Evolutionary conservation across 2,329 filamentous ascomycete species (phyloP), one percentile per base, ranked within the genome.

Genomic region (Mariannaea sp.): DNA sequence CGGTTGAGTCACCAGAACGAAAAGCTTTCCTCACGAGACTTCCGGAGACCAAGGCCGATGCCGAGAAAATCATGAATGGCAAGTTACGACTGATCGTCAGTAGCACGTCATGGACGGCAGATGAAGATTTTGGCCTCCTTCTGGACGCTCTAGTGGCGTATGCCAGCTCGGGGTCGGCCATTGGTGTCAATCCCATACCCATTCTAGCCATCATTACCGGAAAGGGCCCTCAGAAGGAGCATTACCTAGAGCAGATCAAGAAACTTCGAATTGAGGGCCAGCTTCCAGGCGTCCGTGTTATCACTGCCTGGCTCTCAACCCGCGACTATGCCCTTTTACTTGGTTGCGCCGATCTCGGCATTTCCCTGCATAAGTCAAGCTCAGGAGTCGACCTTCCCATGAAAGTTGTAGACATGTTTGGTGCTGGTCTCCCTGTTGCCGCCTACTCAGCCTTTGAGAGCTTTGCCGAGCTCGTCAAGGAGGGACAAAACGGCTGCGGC

Each of bases 371-470:
- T 75, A 96, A 85, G 60, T 97, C 92, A 12, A 95, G 89, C 61
- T 96, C 91, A 2, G 94, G 94, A 1, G 92, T 99, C 0, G 94
- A 99, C 72, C 77, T 99, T 16, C 94, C 94, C 0, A 99, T 99
- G 94, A 99, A 99, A 74, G 92, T 99, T 1, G 92, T 99, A 12
- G 94, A 99, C 70, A 97, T 99, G 92, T 97, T 99, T 70, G 94
- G 94, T 2, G 89, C 92, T 0, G 94, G 93, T 0, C 76, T 99
- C 22, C 94, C 94, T 0, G 94, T 99, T 0, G 86, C 88, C 0
- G 93, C 92, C 4, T 97, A 94, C 80, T 84, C 83, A 20, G 81
- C 82, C 2, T 99, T 96, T 67, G 86, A 92, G 68, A 93, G 92
- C 57, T 96, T 96, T 80, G 78, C 83, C 2, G 94, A 99, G 74